Conservation (phyloP, 2,329 filamentous ascomycete genomes). For the Amphichorda felina region DNA sequence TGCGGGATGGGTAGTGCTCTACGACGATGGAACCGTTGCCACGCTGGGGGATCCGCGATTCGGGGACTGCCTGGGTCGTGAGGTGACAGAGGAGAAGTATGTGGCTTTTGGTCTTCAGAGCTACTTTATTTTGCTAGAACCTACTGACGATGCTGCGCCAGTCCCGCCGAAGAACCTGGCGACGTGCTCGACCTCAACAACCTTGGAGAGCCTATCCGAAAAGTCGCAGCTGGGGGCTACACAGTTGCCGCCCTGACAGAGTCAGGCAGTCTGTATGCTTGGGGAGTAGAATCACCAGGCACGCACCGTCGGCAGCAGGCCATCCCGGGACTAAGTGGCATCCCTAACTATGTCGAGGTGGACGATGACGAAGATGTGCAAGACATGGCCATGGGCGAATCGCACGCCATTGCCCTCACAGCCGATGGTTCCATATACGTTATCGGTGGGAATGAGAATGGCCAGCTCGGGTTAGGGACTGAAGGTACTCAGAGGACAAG, state of each 20-base stretch:
- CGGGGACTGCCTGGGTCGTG: conserved; percentile 41
- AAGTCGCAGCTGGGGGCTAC: conserved; percentile 45
- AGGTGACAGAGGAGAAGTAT: conserved; percentile 24
- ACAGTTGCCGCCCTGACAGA: conserved; percentile 44
- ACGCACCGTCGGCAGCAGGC: conserved; percentile 16
- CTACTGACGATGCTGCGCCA: conserved; percentile 10
- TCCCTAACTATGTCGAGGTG: conserved; percentile 33
- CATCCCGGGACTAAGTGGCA: conserved; percentile 14
- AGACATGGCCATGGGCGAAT: conserved; percentile 45
- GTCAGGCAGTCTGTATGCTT: conserved; percentile 47
- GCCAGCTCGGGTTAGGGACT: conserved; percentile 41
- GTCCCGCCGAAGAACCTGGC: conserved; percentile 32
- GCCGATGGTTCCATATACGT: conserved; percentile 37
- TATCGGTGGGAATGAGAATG: conserved; percentile 43
- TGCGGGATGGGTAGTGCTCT: conserved; percentile 35
- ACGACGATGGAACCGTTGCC: conserved; percentile 29
- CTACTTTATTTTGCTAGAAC: not conserved
- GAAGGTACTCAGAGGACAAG: conserved; percentile 7
- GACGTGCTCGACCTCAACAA: conserved; percentile 36
- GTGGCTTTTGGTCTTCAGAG: conserved; percentile 2
- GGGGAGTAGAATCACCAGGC: conserved; percentile 30
- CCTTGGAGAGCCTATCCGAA: conserved; percentile 37
- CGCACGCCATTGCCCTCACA: conserved; percentile 45
- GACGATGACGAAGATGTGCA: conserved; percentile 36
- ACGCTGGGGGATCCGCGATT: conserved; percentile 50